Evolutionary conservation across 352 stramenopile genomes (phyloP), one percentile per base, ranked within the genome.

Genomic region (Phytophthora pseudosyringae): DNA sequence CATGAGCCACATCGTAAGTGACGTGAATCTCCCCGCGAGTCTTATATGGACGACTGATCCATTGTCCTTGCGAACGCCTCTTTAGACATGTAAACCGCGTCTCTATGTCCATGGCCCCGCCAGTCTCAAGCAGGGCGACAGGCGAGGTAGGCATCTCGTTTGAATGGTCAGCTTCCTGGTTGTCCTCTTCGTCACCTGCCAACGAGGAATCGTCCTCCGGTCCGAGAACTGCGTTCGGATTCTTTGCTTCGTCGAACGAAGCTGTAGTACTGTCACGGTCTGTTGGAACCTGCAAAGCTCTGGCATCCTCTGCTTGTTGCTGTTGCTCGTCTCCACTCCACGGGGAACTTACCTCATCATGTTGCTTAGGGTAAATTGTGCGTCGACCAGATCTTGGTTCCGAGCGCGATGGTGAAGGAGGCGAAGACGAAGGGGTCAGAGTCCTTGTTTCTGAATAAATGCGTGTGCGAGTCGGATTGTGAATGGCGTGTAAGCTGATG

Each of bases 1-100:
- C 81, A 9, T 74, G 51, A 28, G 88, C 75, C 2, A 64, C 63
- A 58, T 95, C 89, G 56, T 92, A 95, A 1, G 76, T 90, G 2
- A 94, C 83, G 55, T 95, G 86, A 0, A 92, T 61, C 29, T 89
- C 82, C 53, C 88, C 84, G 0, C 74, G 70, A 4, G 65, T 84
- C 43, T 88, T 88, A 69, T 88, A 92, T 1, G 83, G 83, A 32
- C 78, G 73, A 41, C 83, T 92, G 59, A 92, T 89, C 47, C 71
- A 67, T 26, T 79, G 64, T 64, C 55, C 41, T 26, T 43, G 43
- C 15, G 33, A 61, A 15, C 9, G n/a, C 15, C 53, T 47, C 28
- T 40, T 47, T 12, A 18, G 31, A 36, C 12, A 12, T 18, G 28
- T 12, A 39, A 40, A 48, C 18, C 25, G 36, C 21, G 35, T 12